Evolutionary conservation across 306 rosid genomes (phyloP).

Genomic region (Pterocarpus santalinus): DNA sequence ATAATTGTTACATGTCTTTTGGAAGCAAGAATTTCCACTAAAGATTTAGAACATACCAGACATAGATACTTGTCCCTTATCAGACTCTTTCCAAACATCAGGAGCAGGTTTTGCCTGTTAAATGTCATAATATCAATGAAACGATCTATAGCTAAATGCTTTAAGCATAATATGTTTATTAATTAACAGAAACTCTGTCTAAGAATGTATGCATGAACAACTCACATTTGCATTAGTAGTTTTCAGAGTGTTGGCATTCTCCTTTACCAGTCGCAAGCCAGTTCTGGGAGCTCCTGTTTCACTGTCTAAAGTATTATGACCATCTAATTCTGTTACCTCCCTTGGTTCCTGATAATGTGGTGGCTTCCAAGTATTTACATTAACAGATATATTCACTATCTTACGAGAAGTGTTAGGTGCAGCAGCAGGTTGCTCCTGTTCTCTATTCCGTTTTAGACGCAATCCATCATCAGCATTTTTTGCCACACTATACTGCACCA

Average conservation of each 20-base stretch:
- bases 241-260: constrained; percentile 51
- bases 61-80: constrained; percentile 56
- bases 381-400: constrained; percentile 69
- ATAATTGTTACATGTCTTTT: constrained; percentile 4
- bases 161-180: constrained; percentile 8
- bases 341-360: constrained; percentile 67
- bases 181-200: constrained; percentile 13
- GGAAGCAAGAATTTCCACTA: constrained; percentile 11
- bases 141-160: constrained; percentile 17
- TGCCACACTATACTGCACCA: constrained; percentile 61
- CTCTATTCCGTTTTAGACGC: constrained; percentile 52
- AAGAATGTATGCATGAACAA: constrained; percentile 36
- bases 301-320: constrained; percentile 51
- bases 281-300: constrained; percentile 56
- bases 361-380: constrained; percentile 81
- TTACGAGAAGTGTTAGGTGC: constrained; percentile 65
- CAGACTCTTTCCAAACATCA: constrained; percentile 61
- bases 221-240: constrained; percentile 75
- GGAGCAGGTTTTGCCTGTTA: constrained; percentile 63
- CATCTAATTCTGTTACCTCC: constrained; percentile 60
- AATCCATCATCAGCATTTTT: constrained; percentile 57
- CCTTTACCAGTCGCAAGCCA: constrained; percentile 56
- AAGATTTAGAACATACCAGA: constrained; percentile 62
- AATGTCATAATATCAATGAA: constrained; percentile 40
- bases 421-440: constrained; percentile 59